Conservation (phyloP, 139 green algal genomes). For the Tetradesmus lagerheimii region DNA sequence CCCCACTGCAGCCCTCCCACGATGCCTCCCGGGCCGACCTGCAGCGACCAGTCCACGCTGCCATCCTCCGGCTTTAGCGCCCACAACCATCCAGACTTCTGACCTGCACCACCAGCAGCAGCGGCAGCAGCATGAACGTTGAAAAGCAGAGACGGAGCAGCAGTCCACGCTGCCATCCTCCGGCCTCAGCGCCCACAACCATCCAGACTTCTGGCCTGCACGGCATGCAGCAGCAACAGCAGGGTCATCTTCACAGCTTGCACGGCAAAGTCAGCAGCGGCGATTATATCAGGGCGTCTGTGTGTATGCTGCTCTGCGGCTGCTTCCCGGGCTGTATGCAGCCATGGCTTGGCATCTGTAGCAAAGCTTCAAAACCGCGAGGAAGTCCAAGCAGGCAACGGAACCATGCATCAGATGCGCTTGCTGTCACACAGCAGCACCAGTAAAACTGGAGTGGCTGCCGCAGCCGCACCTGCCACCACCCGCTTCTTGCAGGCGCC, state of each 20-base stretch:
- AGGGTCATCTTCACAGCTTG: too few relatives aligned
- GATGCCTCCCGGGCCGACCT: not conserved
- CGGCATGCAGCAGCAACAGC: not conserved
- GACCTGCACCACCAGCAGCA: not conserved
- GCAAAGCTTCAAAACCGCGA: too few relatives aligned
- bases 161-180: constrained; percentile 13
- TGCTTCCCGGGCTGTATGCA: too few relatives aligned
- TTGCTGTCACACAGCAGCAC: too few relatives aligned
- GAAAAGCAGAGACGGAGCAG: too few relatives aligned
- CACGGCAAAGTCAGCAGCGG: too few relatives aligned
- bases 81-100: constrained; percentile 36
- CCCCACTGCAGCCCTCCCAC: constrained; percentile 9
- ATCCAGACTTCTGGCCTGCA: constrained; percentile 33
- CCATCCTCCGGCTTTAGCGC: not conserved
- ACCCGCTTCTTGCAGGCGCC: constrained; percentile 36
- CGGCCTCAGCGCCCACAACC: constrained; percentile 16
- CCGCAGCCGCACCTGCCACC: not conserved
- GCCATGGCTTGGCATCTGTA: too few relatives aligned
- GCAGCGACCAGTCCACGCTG: constrained; percentile 8
- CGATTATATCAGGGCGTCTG: too few relatives aligned
- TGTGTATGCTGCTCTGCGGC: too few relatives aligned
- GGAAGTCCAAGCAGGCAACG: too few relatives aligned
- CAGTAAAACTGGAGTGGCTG: not conserved
- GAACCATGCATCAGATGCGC: too few relatives aligned
- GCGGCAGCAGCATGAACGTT: too few relatives aligned